Conservation (phyloP, 352 stramenopile species). For the Pythium scleroteichum region DNA sequence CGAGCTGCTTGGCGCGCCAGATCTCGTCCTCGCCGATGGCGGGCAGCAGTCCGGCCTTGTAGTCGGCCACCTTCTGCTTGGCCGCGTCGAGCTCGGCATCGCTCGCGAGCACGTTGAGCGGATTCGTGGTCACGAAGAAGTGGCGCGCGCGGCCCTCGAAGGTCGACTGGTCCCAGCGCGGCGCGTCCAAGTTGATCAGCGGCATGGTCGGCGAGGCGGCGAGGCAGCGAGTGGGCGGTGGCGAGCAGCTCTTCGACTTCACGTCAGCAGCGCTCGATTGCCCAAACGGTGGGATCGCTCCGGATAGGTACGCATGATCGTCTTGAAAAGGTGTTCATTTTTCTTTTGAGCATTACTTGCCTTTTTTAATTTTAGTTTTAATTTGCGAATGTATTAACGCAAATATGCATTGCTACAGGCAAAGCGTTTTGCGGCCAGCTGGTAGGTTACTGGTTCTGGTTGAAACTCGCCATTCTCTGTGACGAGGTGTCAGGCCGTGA, state of each 20-base stretch:
- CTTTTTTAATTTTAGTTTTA: too few species aligned
- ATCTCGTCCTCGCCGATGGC: constrained; percentile 65
- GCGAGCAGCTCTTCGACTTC: constrained; percentile 1
- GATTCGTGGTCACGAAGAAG: constrained; percentile 89
- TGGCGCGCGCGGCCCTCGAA: constrained; percentile 77
- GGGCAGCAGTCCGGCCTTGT: constrained; percentile 42
- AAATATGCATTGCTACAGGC: too few species aligned
- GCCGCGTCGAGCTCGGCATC: constrained; percentile 73
- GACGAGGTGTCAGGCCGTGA: constrained; percentile 65
- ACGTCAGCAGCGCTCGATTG: not conserved
- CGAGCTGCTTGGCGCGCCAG: constrained; percentile 84
- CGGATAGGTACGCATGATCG: not conserved
- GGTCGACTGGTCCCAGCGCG: constrained; percentile 83
- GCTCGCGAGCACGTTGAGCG: constrained; percentile 75
- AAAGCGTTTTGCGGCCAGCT: too few species aligned
- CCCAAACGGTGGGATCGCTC: not conserved
- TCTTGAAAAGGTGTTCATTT: not conserved
- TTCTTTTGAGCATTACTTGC: too few species aligned
- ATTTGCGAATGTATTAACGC: too few species aligned
- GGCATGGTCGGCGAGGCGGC: constrained; percentile 1
- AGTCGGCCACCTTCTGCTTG: constrained; percentile 72
- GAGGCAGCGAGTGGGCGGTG: not conserved
- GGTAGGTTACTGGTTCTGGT: too few species aligned
- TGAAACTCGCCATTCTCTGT: too few species aligned
- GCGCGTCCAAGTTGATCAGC: constrained; percentile 55